A percentile compares a stretch with the other conserved stretches of the same genome.
phyloP scores from a whole-genome alignment of 73 alveolate genomes.

The Symbiodinium pilosum region DNA sequence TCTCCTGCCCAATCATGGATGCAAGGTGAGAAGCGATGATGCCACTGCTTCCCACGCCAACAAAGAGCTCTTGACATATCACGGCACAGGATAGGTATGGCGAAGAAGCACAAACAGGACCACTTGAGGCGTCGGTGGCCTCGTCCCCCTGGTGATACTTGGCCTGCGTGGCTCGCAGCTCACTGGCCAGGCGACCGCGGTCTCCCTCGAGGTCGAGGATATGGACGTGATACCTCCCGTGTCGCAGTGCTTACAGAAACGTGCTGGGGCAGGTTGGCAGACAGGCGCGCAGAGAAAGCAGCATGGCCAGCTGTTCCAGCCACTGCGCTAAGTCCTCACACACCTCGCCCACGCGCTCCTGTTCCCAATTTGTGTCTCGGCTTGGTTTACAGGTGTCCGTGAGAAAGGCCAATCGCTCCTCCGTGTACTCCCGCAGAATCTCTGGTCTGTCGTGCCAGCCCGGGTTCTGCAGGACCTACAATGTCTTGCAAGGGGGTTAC shows the following conservation, averaged over 20 bases:
- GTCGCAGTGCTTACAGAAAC: too few relatives aligned
- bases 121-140: background rate
- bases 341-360: constrained; percentile 27
- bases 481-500: too few relatives aligned
- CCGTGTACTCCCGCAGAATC: background rate
- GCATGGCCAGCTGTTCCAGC: constrained; percentile 73
- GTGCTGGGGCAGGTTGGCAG: too few relatives aligned
- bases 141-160: constrained; percentile 1
- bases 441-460: background rate
- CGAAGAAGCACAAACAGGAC: too few relatives aligned
- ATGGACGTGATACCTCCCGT: constrained; percentile 42
- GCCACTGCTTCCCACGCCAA: too few relatives aligned
- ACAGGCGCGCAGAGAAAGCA: background rate
- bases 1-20: background rate
- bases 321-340: constrained; percentile 65
- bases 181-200: background rate
- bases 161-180: background rate
- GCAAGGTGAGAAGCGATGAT: too few relatives aligned
- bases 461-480: background rate
- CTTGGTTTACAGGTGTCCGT: background rate
- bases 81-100: too few relatives aligned
- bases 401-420: background rate
- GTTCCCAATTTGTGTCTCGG: background rate
- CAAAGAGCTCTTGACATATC: too few relatives aligned
- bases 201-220: constrained; percentile 43